Conservation (phyloP, 371 early-diverging fungal species). For the Mortierella sp. region DNA sequence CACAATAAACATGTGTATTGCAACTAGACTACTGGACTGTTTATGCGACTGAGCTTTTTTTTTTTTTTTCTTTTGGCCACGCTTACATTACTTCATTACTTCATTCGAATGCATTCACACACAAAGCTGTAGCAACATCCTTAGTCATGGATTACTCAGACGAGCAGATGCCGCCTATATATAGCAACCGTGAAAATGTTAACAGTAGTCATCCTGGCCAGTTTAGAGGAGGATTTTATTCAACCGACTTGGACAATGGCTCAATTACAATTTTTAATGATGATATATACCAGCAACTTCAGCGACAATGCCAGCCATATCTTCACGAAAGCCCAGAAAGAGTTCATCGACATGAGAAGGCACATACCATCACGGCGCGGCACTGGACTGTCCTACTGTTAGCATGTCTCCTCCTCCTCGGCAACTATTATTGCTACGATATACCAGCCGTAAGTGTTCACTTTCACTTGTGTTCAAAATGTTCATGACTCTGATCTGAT, state of each 20-base stretch:
- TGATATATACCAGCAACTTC: slow-evolving; percentile 10
- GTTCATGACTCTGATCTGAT: not conserved
- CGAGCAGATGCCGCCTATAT: slow-evolving; percentile 40
- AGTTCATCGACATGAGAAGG: slow-evolving; percentile 26
- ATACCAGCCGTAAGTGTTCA: slow-evolving; percentile 34
- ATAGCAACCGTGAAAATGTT: slow-evolving; percentile 28
- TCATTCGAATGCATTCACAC: not conserved
- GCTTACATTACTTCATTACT: not conserved
- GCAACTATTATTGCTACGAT: slow-evolving; percentile 71
- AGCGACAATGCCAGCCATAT: slow-evolving; percentile 11
- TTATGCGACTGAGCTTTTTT: slow-evolving; percentile 5
- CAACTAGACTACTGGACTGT: not conserved
- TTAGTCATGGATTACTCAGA: slow-evolving; percentile 15
- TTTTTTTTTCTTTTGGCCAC: slow-evolving; percentile 1
- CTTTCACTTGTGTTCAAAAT: not conserved
- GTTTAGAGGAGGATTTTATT: slow-evolving; percentile 15
- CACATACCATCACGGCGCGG: slow-evolving; percentile 37
- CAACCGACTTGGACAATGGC: not conserved
- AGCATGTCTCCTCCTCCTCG: slow-evolving; percentile 68
- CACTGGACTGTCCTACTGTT: slow-evolving; percentile 66
- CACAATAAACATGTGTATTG: slow-evolving; percentile 1
- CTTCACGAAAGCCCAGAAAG: slow-evolving; percentile 21
- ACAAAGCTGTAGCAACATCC: no score
- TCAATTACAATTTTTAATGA: not conserved
- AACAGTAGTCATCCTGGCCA: slow-evolving; percentile 6